Base-by-base conservation (phyloP, 2,329 filamentous ascomycete genomes). In the Aspergillus carbonarius region DNA sequence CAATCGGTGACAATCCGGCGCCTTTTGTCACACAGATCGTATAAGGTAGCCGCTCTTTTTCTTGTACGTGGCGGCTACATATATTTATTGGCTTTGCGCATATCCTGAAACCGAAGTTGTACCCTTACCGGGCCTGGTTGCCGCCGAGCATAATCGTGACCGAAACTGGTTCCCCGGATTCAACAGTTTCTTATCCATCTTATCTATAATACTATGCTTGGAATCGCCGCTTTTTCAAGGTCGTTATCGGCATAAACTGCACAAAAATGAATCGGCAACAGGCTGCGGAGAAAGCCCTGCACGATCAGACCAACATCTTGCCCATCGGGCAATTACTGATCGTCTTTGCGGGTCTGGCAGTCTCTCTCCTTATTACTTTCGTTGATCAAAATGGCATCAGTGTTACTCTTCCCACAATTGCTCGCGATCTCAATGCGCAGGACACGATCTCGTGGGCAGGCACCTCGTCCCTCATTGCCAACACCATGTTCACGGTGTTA, bases 391-490 rank as follows among this genome's bases (percentile, higher is more conserved):
- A 84, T 69, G 80, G 81, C 37, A 82, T 86, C 55, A 80, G 79
- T 2, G 77, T 79, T 2, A 78, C 79, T n/a, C 68, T 85, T 39
- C 83, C 83, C 27, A 81, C 81, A 30, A 79, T 85, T 64, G 78
- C 79, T 55, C 67, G 74, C 53, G 79, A 84, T 55, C 74, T 83
- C 18, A 63, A 76, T 55, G 76, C 76, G 1, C 72, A 73, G 49
- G 63, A 75, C 57, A 74, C 74, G 2, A 86, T 87, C 48, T 90
- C 90, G 67, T 91, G 88, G 88, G 83, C 86, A 12, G 88, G 88
- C 1, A 90, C 88, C 4, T 85, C 85, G 15, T 91, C 89, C 63
- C 77, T 91, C 4, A 80, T 91, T 5, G 84, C 86, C 3, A 85
- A 83, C 57, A 88, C 86, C 0, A 82, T 83, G 34, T 88, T 88